Base-by-base conservation (phyloP, 306 rosid species). In the Cotoneaster glaucophyllus region DNA sequence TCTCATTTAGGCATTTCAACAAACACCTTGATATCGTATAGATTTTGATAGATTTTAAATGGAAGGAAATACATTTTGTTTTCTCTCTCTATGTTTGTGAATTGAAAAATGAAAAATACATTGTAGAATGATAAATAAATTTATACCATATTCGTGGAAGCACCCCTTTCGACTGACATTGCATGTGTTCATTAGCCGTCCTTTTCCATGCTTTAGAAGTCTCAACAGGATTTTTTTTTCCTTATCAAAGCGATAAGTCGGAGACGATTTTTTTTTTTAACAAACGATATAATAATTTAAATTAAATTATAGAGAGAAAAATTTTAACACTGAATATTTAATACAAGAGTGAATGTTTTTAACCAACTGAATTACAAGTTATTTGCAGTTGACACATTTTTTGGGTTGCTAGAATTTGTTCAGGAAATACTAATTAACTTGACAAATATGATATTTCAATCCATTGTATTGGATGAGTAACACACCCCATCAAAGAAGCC, bases 151-250 rank as follows among this genome's bases (percentile, higher is more conserved):
- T 39, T 39, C 19, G 67, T 17, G 31, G 56, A 73, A 58, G 77
- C 56, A 39, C n/a, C 56, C 56, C 65, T 73, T 79, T 71, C 37
- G 56, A 74, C 81, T 79, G 83, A 79, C 86, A 74, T 45, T 70
- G 75, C 78, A 83, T 70, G 71, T 78, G 77, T 64, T 45, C 9
- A 39, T 65, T 53, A 64, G 54, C 80, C 67, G 77, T 31, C 19
- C 24, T 68, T 78, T 43, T 66, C 6, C 66, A 58, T 6, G 22
- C 50, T 71, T 56, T 31, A 48, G 13, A 22, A 26, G 44, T 15
- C 59, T 34, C 37, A 34, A 59, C 0, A 58, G 1, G 6, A 39
- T 11, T 32, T 32, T 3, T 32, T 31, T 2, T 12, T 12, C 15
- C 57, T 21, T 50, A 7, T 1, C 39, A 8, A 13, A 45, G 52